phyloP scores from a whole-genome alignment of 768 basidiomycete species.

The Punctularia strigosozonata region DNA sequence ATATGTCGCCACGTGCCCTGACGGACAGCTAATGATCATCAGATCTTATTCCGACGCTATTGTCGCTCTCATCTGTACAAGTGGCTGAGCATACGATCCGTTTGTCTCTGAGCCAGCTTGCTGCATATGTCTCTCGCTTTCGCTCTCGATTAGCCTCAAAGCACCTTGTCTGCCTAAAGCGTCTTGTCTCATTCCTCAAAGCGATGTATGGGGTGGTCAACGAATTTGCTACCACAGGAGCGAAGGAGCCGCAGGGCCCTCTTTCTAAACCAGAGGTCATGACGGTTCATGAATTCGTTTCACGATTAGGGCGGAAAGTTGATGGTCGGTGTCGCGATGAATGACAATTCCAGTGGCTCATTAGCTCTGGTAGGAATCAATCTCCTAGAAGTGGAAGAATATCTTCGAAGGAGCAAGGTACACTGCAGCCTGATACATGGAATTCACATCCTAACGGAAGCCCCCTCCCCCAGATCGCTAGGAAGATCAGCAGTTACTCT shows the following conservation, averaged over 20 bases:
- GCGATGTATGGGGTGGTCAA: constrained; percentile 16
- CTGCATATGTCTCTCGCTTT: constrained; percentile 67
- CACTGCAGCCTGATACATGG: constrained; percentile 11
- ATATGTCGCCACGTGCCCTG: neutral
- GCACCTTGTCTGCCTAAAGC: constrained; percentile 72
- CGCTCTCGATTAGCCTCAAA: constrained; percentile 57
- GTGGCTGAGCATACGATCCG: constrained; percentile 46
- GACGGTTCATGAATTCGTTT: constrained; percentile 53
- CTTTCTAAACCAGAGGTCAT: constrained; percentile 39
- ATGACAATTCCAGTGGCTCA: no score
- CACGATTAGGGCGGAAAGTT: constrained; percentile 51
- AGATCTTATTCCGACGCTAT: constrained; percentile 85
- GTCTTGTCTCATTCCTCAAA: constrained; percentile 62
- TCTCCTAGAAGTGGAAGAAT: constrained; percentile 69
- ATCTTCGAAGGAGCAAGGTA: constrained; percentile 78
- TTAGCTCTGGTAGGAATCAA: no score
- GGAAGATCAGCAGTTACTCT: constrained; percentile 80
- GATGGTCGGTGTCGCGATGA: no score
- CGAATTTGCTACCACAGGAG: neutral
- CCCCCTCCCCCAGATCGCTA: constrained; percentile 35
- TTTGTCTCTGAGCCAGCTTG: constrained; percentile 63
- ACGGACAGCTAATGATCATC: constrained; percentile 2
- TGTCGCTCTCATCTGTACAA: constrained; percentile 70
- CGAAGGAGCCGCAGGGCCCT: neutral
- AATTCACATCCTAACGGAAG: neutral